These are phyloP conservation scores for Colletotrichum tanaceti DNA, from an alignment of 2,329 filamentous ascomycete genomes.

Conservation along the genomic window DNA sequence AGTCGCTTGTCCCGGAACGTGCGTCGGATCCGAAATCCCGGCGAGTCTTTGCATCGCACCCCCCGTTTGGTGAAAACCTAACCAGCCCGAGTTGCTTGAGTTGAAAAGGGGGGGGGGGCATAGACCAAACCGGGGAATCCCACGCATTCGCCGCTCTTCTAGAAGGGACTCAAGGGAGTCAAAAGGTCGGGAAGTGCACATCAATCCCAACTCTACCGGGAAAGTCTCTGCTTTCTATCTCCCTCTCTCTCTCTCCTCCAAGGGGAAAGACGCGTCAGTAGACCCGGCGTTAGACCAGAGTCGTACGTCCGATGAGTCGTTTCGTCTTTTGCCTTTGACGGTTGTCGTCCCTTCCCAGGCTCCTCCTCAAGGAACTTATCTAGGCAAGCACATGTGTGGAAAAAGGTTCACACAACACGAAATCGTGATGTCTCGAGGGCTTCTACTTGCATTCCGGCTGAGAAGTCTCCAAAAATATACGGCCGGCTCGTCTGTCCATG, in stretches of 20 bases:
- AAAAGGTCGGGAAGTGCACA: too few relatives aligned
- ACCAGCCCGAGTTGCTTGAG: not conserved
- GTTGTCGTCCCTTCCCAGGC: slow-evolving; percentile 12
- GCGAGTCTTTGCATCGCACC: too few relatives aligned
- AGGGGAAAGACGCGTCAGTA: not conserved
- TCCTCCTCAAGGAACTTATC: too few relatives aligned
- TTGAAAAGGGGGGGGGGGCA: too few relatives aligned
- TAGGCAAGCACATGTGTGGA: not conserved
- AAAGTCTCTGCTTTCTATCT: too few relatives aligned
- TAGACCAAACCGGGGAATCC: not conserved
- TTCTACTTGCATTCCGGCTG: not conserved
- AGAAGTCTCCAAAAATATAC: not conserved
- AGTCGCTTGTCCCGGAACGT: slow-evolving; percentile 21
- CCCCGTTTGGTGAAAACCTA: not conserved
- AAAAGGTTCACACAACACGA: too few relatives aligned
- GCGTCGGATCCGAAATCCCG: slow-evolving; percentile 7
- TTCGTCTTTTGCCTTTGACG: slow-evolving; percentile 23
- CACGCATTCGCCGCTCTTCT: not conserved
- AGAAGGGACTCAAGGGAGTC: slow-evolving; percentile 20
- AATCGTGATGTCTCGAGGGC: too few relatives aligned
- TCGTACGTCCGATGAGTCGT: slow-evolving; percentile 13
- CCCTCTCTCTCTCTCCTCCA: not conserved
- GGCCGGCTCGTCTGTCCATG: not conserved
- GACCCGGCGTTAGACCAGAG: not conserved
- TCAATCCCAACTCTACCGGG: slow-evolving; percentile 7